Evolutionary conservation across 2,329 filamentous ascomycete species (phyloP).

Genomic region (Tolypocladium paradoxum): DNA sequence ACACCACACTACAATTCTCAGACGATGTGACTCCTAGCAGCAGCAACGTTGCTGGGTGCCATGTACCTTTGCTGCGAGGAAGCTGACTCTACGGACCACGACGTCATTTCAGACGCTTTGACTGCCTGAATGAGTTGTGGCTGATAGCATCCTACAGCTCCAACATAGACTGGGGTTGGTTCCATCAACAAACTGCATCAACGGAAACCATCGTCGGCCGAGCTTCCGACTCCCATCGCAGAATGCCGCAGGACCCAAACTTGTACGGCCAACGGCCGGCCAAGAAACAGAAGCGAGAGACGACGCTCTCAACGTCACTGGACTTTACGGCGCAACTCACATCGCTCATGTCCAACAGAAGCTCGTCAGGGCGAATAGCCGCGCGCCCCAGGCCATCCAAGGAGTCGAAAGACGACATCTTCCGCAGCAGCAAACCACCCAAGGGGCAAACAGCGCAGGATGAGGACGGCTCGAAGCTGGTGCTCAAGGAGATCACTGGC

Average conservation of each 20-base stretch:
- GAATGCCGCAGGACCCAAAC: slow-evolving; percentile 54
- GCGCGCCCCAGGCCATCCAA: slow-evolving; percentile 35
- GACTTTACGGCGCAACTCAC: slow-evolving; percentile 84
- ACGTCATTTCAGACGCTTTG: neutral
- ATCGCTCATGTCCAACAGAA: slow-evolving; percentile 56
- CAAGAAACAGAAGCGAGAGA: slow-evolving; percentile 59
- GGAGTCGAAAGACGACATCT: slow-evolving; percentile 37
- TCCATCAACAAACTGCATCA: neutral
- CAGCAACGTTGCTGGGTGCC: neutral
- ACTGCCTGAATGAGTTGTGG: neutral
- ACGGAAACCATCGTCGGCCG: neutral
- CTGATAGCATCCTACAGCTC: neutral
- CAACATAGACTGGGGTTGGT: neutral
- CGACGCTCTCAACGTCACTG: slow-evolving; percentile 61
- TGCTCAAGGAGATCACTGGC: slow-evolving; percentile 40
- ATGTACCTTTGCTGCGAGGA: neutral
- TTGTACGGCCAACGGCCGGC: slow-evolving; percentile 68
- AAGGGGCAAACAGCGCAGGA: slow-evolving; percentile 15
- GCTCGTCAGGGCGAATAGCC: slow-evolving; percentile 29
- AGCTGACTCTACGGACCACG: neutral
- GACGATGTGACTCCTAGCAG: neutral
- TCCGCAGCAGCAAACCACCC: slow-evolving; percentile 15
- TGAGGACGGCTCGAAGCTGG: slow-evolving; percentile 41
- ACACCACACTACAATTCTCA: no score
- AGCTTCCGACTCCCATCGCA: slow-evolving; percentile 1